These are phyloP conservation scores for Cadophora luteo-olivacea DNA, from an alignment of 2,329 filamentous ascomycete genomes.

Conservation along the genomic window DNA sequence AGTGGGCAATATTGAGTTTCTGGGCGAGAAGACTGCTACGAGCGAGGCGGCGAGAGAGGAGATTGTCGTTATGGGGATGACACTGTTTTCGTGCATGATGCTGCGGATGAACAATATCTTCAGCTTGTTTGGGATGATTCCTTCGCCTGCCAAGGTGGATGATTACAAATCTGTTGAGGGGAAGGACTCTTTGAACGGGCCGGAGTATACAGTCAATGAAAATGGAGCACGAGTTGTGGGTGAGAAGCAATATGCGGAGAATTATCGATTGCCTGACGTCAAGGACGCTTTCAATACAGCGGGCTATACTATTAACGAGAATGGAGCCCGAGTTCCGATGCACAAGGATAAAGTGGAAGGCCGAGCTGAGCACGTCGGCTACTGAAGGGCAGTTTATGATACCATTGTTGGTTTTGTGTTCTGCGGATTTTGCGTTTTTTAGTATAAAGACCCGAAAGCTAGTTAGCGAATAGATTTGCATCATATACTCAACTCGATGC, in stretches of 20 bases:
- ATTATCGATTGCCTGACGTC: neutral
- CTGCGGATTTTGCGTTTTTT: too few relatives aligned
- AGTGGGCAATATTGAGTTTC: constrained; percentile 29
- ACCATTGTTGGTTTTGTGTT: too few relatives aligned
- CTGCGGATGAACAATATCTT: constrained; percentile 25
- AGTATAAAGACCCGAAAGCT: too few relatives aligned
- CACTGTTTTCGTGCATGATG: constrained; percentile 31
- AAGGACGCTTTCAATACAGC: neutral
- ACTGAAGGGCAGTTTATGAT: neutral
- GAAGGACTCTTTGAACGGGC: neutral
- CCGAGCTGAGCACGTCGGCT: neutral
- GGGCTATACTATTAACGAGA: neutral
- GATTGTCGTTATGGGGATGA: constrained; percentile 30
- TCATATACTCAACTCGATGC: too few relatives aligned
- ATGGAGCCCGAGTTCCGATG: neutral
- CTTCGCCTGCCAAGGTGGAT: constrained; percentile 12
- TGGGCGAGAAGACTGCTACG: constrained; percentile 21
- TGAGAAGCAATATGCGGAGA: neutral
- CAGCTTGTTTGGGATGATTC: constrained; percentile 23
- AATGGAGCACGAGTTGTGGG: neutral
- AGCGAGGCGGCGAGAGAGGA: constrained; percentile 29
- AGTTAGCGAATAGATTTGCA: too few relatives aligned
- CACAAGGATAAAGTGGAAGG: too few relatives aligned
- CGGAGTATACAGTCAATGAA: neutral
- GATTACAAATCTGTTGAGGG: neutral